Conservation (phyloP, 164 flowering plant genomes). For the Vitis cinerea region DNA sequence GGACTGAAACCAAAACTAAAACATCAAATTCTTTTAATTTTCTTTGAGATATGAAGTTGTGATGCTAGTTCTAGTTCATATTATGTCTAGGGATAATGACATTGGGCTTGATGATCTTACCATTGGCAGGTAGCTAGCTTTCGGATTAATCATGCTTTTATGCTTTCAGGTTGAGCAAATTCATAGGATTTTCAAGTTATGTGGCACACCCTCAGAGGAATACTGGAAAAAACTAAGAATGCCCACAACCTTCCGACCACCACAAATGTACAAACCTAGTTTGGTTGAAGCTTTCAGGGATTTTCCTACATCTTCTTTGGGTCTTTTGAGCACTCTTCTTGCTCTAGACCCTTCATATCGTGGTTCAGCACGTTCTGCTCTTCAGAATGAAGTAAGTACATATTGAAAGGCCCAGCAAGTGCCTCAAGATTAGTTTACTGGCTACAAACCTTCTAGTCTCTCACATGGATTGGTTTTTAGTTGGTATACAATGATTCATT, state of each 20-base stretch:
- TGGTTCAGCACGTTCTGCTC: slow-evolving; percentile 56
- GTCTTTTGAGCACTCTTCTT: slow-evolving; percentile 54
- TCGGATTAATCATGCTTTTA: not conserved
- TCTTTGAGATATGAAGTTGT: not conserved
- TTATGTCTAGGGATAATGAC: not conserved
- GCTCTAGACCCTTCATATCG: slow-evolving; percentile 60
- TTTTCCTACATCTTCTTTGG: slow-evolving; percentile 50
- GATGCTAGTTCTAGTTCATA: not conserved
- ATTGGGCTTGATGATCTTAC: slow-evolving; percentile 6
- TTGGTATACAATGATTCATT: too few relatives aligned
- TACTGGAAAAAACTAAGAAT: slow-evolving; percentile 59
- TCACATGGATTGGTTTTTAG: too few relatives aligned
- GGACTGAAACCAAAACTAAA: too few relatives aligned
- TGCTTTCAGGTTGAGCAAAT: slow-evolving; percentile 66
- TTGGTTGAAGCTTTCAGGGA: slow-evolving; percentile 41
- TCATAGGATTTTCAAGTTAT: slow-evolving; percentile 68
- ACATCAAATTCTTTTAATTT: not conserved
- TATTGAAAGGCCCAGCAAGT: too few relatives aligned
- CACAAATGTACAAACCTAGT: slow-evolving; percentile 48
- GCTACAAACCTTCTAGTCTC: too few relatives aligned
- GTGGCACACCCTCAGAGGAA: slow-evolving; percentile 77
- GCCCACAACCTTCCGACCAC: slow-evolving; percentile 54
- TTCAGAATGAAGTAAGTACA: slow-evolving; percentile 48
- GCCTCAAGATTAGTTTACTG: too few relatives aligned
- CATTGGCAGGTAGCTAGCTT: not conserved